Conservation (phyloP, 192 early-diverging fungal species). For the Endogone sp. region DNA sequence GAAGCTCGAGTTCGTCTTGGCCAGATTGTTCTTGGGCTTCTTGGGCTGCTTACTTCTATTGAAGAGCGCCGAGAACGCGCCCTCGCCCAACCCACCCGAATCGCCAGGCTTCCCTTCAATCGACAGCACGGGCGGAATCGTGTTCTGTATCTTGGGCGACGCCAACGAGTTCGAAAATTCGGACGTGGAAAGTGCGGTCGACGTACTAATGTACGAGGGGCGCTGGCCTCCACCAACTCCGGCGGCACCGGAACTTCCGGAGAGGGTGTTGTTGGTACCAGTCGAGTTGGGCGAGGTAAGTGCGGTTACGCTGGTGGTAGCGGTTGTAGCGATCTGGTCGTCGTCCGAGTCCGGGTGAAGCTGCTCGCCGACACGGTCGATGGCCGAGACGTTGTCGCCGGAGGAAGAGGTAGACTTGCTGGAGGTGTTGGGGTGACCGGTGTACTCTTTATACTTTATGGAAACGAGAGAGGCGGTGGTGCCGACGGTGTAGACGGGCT, state of each 20-base stretch:
- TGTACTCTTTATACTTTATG: conserved; percentile 55
- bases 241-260: too few relatives aligned
- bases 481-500: conserved; percentile 41
- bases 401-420: neutral
- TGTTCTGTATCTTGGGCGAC: neutral
- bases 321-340: neutral
- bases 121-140: neutral
- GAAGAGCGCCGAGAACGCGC: conserved; percentile 8
- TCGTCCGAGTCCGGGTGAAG: neutral
- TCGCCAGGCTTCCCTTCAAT: neutral
- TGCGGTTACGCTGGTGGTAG: neutral
- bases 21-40: conserved; percentile 62
- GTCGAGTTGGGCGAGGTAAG: neutral
- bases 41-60: conserved; percentile 29
- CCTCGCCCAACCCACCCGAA: neutral
- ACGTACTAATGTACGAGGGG: neutral
- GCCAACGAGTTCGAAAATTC: neutral
- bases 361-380: neutral
- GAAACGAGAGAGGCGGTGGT: conserved; percentile 48
- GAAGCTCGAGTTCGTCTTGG: conserved; percentile 72
- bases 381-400: neutral
- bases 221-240: too few relatives aligned
- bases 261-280: too few relatives aligned
- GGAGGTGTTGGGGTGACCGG: conserved; percentile 6
- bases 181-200: neutral